phyloP scores from a whole-genome alignment of 345 rosid genomes.

The Populus simonii region DNA sequence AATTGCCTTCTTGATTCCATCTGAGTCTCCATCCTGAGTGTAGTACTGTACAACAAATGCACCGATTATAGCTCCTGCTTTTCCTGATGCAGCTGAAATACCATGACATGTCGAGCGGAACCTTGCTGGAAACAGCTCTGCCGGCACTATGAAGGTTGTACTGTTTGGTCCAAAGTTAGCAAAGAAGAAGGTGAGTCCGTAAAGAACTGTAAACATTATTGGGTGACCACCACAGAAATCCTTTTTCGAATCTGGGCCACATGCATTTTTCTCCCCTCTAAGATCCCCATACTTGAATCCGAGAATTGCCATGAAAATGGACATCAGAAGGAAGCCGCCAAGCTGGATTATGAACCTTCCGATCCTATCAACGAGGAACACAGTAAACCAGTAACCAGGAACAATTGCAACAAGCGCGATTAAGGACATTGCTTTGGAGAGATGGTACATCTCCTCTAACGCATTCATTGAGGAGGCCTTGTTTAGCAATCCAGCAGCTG shows the following conservation, averaged over 20 bases:
- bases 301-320: conserved; percentile 58
- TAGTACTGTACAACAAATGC: conserved; percentile 38
- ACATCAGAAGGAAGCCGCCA: conserved; percentile 60
- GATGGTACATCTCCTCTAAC: conserved; percentile 48
- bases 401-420: conserved; percentile 59
- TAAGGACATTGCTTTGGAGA: conserved; percentile 54
- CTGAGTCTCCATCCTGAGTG: conserved; percentile 30
- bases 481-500: conserved; percentile 46
- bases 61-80: conserved; percentile 18
- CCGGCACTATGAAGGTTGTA: conserved; percentile 20
- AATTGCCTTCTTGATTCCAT: conserved; percentile 39
- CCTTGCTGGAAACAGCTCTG: conserved; percentile 22
- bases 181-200: conserved; percentile 59
- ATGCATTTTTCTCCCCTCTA: conserved; percentile 26
- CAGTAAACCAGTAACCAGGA: conserved; percentile 78
- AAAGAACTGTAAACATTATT: conserved; percentile 32
- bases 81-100: conserved; percentile 4
- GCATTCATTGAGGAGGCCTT: conserved; percentile 56
- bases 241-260: background rate
- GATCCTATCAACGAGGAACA: conserved; percentile 50
- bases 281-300: conserved; percentile 31
- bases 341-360: conserved; percentile 70
- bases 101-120: conserved; percentile 23
- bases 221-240: conserved; percentile 37
- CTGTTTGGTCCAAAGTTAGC: conserved; percentile 23